These are phyloP conservation scores for Spizellomyces punctatus DNA, from an alignment of 192 early-diverging fungal genomes.

Conservation along the genomic window DNA sequence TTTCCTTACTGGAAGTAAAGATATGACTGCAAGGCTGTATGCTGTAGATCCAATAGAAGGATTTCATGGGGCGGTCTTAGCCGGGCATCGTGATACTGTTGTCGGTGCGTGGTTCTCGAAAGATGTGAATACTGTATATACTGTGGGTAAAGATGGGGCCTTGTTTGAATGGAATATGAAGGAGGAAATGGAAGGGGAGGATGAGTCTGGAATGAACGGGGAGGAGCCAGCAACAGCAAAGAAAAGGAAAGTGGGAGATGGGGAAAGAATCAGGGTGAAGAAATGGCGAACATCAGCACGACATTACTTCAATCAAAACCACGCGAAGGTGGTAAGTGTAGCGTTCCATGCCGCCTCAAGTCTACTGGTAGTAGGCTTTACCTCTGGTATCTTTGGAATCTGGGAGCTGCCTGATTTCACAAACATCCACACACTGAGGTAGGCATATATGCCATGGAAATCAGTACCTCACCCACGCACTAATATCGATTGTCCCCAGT, in stretches of 20 bases:
- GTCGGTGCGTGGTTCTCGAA: constrained; percentile 82
- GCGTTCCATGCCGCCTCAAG: constrained; percentile 73
- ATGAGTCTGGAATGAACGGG: constrained; percentile 45
- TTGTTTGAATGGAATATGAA: constrained; percentile 73
- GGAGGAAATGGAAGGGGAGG: constrained; percentile 39
- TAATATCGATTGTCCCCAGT: constrained; percentile 41
- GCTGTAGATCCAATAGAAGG: constrained; percentile 71
- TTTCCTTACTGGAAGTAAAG: constrained; percentile 68
- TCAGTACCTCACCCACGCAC: background rate
- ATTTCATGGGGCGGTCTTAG: constrained; percentile 72
- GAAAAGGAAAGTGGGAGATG: constrained; percentile 18
- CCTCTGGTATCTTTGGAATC: constrained; percentile 94
- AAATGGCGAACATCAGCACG: constrained; percentile 27
- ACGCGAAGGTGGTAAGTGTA: constrained; percentile 76
- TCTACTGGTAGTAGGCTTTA: constrained; percentile 88
- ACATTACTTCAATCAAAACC: constrained; percentile 82
- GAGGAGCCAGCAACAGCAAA: constrained; percentile 41
- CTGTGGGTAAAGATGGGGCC: constrained; percentile 86
- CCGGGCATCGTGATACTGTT: constrained; percentile 84
- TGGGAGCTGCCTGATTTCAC: constrained; percentile 96
- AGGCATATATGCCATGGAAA: too few relatives aligned
- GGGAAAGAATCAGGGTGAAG: constrained; percentile 8
- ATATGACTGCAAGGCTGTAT: constrained; percentile 81
- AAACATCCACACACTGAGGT: constrained; percentile 87
- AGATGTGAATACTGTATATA: constrained; percentile 73